Conservation (phyloP, 768 basidiomycete genomes). For the Neoboletus subvelutipes region DNA sequence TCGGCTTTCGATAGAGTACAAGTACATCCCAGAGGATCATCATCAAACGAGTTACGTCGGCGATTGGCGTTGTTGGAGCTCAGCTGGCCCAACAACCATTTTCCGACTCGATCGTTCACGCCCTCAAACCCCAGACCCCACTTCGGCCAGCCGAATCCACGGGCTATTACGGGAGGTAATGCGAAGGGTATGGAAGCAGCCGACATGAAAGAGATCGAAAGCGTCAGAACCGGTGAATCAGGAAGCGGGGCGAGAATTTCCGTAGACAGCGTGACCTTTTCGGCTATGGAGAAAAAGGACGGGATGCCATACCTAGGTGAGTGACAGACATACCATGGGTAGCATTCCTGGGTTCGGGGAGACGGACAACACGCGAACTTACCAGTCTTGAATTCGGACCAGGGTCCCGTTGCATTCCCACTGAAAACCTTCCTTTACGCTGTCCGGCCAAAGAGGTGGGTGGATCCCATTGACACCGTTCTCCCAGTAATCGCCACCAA, state of each 20-base stretch:
- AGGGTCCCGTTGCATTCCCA: conserved; percentile 73
- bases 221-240: conserved; percentile 39
- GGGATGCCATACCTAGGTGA: conserved; percentile 72
- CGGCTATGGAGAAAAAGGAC: conserved; percentile 78
- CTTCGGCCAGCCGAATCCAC: conserved; percentile 81
- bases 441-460: conserved; percentile 85
- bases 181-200: conserved; percentile 81
- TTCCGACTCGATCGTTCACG: conserved; percentile 71
- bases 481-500: conserved; percentile 67
- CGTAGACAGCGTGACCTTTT: conserved; percentile 67
- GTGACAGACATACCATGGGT: neutral
- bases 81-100: conserved; percentile 66
- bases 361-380: conserved; percentile 11
- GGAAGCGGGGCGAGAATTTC: conserved; percentile 47
- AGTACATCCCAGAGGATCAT: neutral
- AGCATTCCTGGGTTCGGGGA: neutral
- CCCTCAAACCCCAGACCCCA: conserved; percentile 82
- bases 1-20: neutral
- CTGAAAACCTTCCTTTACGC: conserved; percentile 64
- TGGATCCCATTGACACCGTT: conserved; percentile 82
- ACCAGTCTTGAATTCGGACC: conserved; percentile 88
- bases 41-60: neutral
- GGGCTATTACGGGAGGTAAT: conserved; percentile 71
- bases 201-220: conserved; percentile 80
- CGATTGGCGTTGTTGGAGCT: neutral